Conservation (phyloP, 1,139 yeast species). For the Hyphopichia wangnamkhiaoensis region DNA sequence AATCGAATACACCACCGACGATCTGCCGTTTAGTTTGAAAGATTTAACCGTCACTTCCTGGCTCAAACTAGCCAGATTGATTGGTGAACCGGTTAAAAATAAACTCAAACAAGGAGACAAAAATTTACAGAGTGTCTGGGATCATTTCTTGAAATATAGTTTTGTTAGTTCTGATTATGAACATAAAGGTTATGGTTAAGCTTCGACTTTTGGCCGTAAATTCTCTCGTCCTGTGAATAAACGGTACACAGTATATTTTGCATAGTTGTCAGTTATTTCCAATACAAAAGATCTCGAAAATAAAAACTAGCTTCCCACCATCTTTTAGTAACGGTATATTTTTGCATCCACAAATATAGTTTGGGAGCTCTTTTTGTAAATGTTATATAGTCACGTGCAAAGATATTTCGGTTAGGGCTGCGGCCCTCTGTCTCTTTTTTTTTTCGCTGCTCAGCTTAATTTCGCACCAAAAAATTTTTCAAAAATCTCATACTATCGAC, state of each 20-base stretch:
- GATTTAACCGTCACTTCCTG: conserved; percentile 61
- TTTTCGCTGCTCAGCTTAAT: background rate
- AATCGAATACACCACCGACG: conserved; percentile 70
- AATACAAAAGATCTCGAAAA: too few species aligned
- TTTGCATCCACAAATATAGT: background rate
- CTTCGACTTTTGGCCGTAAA: background rate
- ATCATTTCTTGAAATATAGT: conserved; percentile 47
- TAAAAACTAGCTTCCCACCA: too few species aligned
- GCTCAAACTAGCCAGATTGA: conserved; percentile 54
- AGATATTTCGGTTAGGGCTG: conserved; percentile 11
- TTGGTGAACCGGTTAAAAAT: conserved; percentile 43
- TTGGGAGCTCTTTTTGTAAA: background rate
- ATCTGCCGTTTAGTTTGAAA: conserved; percentile 54
- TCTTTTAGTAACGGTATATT: too few species aligned
- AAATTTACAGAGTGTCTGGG: conserved; percentile 40
- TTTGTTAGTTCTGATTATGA: conserved; percentile 69
- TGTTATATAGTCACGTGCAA: conserved; percentile 9
- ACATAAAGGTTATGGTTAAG: conserved; percentile 38
- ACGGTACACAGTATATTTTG: too few species aligned
- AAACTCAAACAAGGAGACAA: conserved; percentile 12
- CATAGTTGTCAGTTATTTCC: too few species aligned
- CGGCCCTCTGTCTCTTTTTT: background rate
- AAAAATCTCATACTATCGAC: background rate
- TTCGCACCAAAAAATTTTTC: background rate
- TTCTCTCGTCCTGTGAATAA: too few species aligned